phyloP scores from a whole-genome alignment of 768 basidiomycete species.

The Pleurotus salmoneostramineus region DNA sequence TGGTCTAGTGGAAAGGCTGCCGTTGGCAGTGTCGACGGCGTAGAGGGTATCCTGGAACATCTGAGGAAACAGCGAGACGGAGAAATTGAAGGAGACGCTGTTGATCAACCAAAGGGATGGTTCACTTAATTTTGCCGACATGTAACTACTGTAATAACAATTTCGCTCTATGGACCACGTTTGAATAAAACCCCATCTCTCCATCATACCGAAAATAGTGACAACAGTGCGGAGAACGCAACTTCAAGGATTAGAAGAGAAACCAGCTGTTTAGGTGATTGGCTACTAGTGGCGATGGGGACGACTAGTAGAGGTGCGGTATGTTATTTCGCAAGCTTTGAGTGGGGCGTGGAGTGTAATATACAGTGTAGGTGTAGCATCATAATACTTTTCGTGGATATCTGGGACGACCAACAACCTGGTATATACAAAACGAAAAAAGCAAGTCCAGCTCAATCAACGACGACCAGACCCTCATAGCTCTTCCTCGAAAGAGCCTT shows the following conservation, averaged over 20 bases:
- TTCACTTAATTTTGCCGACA: slow-evolving; percentile 29
- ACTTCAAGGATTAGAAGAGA: too few species aligned
- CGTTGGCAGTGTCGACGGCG: slow-evolving; percentile 67
- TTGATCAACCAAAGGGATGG: slow-evolving; percentile 51
- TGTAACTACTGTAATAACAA: too few species aligned
- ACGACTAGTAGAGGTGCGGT: neutral
- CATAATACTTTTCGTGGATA: neutral
- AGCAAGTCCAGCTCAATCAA: slow-evolving; percentile 36
- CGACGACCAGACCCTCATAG: slow-evolving; percentile 51
- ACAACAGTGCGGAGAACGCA: too few species aligned
- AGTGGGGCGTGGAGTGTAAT: neutral
- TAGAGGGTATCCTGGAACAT: slow-evolving; percentile 61
- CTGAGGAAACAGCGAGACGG: slow-evolving; percentile 67
- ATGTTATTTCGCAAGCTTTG: neutral
- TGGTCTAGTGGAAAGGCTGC: slow-evolving; percentile 65
- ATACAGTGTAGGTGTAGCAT: neutral
- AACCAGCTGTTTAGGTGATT: too few species aligned
- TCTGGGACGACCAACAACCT: neutral
- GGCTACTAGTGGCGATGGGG: too few species aligned
- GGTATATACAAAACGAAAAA: neutral
- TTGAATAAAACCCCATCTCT: too few species aligned
- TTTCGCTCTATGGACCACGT: too few species aligned
- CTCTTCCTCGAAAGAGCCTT: slow-evolving; percentile 43
- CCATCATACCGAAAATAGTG: too few species aligned
- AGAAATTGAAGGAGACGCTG: slow-evolving; percentile 42